Conservation (phyloP, 2,329 filamentous ascomycete species). For the Fusarium sp. region DNA sequence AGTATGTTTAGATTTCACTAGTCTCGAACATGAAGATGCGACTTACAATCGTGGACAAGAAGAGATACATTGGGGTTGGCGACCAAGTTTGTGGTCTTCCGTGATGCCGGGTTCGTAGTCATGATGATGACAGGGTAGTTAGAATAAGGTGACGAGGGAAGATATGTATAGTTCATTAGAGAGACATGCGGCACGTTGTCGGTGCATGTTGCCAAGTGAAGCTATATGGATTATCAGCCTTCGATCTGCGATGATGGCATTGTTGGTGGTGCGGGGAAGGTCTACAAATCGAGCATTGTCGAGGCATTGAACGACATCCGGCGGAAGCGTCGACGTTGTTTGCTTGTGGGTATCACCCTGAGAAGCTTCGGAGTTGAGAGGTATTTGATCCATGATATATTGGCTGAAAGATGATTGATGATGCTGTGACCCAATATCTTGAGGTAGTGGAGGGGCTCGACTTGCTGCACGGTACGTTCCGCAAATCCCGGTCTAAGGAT, state of each 20-base stretch:
- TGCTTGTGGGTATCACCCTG: slow-evolving; percentile 78
- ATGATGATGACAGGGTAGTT: slow-evolving; percentile 88
- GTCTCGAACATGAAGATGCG: background rate
- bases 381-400: slow-evolving; percentile 68
- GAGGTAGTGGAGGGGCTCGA: slow-evolving; percentile 14
- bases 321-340: slow-evolving; percentile 75
- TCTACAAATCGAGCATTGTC: slow-evolving; percentile 94
- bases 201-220: slow-evolving; percentile 92
- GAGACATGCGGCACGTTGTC: slow-evolving; percentile 89
- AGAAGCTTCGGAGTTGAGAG: slow-evolving; percentile 80
- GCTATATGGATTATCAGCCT: slow-evolving; percentile 60
- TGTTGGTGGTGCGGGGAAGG: slow-evolving; percentile 38
- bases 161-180: slow-evolving; percentile 99
- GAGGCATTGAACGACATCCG: slow-evolving; percentile 88
- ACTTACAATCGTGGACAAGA: slow-evolving; percentile 89
- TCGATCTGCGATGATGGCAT: slow-evolving; percentile 7
- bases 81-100: slow-evolving; percentile 83
- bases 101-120: slow-evolving; percentile 84
- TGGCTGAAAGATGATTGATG: slow-evolving; percentile 20
- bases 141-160: slow-evolving; percentile 78
- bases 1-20: background rate
- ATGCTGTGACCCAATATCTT: slow-evolving; percentile 6
- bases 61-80: slow-evolving; percentile 89
- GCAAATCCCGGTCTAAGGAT: slow-evolving; percentile 16
- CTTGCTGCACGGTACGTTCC: slow-evolving; percentile 28